phyloP scores from a whole-genome alignment of 1,284 basidiomycete genomes.

The Malassezia furfur region DNA sequence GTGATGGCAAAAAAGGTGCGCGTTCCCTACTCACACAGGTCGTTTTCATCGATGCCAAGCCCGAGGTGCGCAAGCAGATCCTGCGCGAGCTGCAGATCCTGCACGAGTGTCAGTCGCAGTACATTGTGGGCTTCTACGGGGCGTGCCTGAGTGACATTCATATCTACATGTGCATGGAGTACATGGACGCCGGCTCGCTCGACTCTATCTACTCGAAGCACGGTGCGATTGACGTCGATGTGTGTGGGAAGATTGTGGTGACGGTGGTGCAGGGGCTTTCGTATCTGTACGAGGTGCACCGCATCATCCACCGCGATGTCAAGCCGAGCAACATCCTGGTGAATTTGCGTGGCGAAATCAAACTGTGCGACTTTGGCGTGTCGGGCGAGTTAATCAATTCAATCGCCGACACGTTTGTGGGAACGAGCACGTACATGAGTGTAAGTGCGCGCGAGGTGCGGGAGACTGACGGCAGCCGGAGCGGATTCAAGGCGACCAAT shows the following conservation, averaged over 20 bases:
- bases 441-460: constrained; percentile 51
- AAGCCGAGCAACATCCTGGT: constrained; percentile 96
- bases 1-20: constrained; percentile 44
- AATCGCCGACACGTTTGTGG: constrained; percentile 96
- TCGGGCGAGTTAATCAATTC: constrained; percentile 97
- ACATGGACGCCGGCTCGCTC: constrained; percentile 66
- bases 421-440: constrained; percentile 98
- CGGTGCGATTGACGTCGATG: constrained; percentile 76
- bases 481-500: constrained; percentile 93
- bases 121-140: constrained; percentile 93
- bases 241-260: constrained; percentile 80
- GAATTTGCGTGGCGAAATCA: constrained; percentile 88
- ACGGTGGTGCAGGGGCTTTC: constrained; percentile 87
- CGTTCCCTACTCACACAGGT: constrained; percentile 55
- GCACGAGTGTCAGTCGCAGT: constrained; percentile 85
- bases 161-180: constrained; percentile 98
- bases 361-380: constrained; percentile 97
- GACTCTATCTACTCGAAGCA: constrained; percentile 90
- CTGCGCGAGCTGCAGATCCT: constrained; percentile 94
- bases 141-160: constrained; percentile 92
- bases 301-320: constrained; percentile 99
- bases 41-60: constrained; percentile 94
- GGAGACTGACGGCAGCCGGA: constrained; percentile 62
- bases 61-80: constrained; percentile 93
- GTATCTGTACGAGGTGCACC: constrained; percentile 95